phyloP scores from a whole-genome alignment of 2,329 filamentous ascomycete species.

The Macrophomina pseudophaseolina region DNA sequence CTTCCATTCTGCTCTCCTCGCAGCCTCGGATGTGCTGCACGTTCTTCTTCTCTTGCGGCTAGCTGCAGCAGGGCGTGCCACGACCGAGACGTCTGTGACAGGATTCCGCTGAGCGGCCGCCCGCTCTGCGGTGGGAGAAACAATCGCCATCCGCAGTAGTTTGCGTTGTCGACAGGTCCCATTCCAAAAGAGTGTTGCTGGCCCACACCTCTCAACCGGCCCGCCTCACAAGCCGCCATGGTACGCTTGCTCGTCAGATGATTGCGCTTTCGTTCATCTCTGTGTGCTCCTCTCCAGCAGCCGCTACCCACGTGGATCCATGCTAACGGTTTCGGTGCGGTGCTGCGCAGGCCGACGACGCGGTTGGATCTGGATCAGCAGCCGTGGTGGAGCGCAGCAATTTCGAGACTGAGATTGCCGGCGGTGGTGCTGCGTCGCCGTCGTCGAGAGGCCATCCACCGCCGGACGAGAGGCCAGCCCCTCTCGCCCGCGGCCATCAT shows the following conservation, averaged over 20 bases:
- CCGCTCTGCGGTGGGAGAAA: constrained; percentile 1
- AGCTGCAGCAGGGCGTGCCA: constrained; percentile 99
- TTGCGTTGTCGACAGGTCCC: constrained; percentile 13
- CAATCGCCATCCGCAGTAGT: background rate
- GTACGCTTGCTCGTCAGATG: constrained; percentile 18
- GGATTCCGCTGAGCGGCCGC: constrained; percentile 13
- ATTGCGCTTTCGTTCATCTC: background rate
- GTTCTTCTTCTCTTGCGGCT: constrained; percentile 62
- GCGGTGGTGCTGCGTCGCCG: background rate
- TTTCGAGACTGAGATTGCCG: constrained; percentile 17
- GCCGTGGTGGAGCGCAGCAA: constrained; percentile 19
- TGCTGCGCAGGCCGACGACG: constrained; percentile 24
- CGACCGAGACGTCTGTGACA: constrained; percentile 65
- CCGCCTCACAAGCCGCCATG: constrained; percentile 17
- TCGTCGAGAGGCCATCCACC: constrained; percentile 2
- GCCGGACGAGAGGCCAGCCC: constrained; percentile 10
- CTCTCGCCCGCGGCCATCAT: constrained; percentile 6
- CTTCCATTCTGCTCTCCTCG: background rate
- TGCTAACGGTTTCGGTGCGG: constrained; percentile 22
- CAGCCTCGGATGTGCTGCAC: constrained; percentile 11
- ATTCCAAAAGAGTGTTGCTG: background rate
- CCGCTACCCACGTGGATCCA: constrained; percentile 13
- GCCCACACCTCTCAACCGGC: background rate
- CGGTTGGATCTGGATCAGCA: constrained; percentile 21
- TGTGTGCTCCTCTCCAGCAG: background rate